Evolutionary conservation across 148 eudicot genomes (phyloP), one percentile per base, ranked within the genome.

Genomic region (Tetragonia tetragonoides): DNA sequence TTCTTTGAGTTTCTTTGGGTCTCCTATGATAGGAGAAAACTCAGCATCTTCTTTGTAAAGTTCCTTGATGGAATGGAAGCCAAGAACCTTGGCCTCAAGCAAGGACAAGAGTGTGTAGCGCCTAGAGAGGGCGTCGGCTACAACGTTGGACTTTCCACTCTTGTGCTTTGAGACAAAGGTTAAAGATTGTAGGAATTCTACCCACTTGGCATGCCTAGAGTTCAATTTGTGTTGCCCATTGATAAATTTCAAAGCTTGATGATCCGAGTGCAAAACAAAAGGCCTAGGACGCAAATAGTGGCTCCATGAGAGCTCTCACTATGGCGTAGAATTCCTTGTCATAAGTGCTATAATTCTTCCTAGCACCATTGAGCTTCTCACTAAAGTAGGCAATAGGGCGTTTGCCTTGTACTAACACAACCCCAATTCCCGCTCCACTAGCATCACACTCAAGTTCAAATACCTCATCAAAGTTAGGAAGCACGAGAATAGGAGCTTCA

Each of bases 41-140:
- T 8, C 9, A 16, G 28, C 0, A 60, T 60, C 64, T n/a, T 2
- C 28, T 10, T 7, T 7, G n/a, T 60, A 57, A 21, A 17, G 62
- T 11, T 53, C 17, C 18, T 3, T 53, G 17, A 53, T 11, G 4
- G 59, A 53, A 53, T 53, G 17, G 0, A 53, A 53, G 17, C 59
- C 17, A 8, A 53, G 18, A 3, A 53, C 15, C 4, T 16, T 11
- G 3, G 64, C 10, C 10, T 73, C 47, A 5, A 73, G 6, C 3
- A 40, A 3, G 1, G 42, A 6, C 20, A 73, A 9, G 15, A 39
- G 3, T 3, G 28, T 34, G 11, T 75, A 24, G 10, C 75, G 9
- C 7, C 75, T 10, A 0, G 75, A 78, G 0, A 68, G 10, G 0
- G 68, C 80, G 70, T 78, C 75, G 0, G 56, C 79, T 5, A 77